Conservation (phyloP, 352 stramenopile genomes). For the Phytophthora nicotianae region DNA sequence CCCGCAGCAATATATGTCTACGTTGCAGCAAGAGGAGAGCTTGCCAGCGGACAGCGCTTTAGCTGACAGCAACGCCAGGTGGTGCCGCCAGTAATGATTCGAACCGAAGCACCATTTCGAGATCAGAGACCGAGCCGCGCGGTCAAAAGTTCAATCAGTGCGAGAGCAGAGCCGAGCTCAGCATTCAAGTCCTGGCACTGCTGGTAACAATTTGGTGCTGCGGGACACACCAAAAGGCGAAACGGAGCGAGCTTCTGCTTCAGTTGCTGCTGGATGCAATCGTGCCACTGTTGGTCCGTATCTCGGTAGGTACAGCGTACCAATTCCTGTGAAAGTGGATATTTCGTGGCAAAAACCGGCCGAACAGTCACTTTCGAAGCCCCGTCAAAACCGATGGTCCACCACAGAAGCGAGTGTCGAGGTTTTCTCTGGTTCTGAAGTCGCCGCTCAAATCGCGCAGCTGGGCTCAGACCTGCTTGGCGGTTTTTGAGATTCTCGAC, state of each 20-base stretch:
- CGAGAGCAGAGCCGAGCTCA: conserved; percentile 17
- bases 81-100: conserved; percentile 6
- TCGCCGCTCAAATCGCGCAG: conserved; percentile 24
- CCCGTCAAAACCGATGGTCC: conserved; percentile 13
- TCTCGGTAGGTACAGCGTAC: conserved; percentile 12
- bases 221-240: background rate
- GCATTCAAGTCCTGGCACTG: too few relatives aligned
- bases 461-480: conserved; percentile 7
- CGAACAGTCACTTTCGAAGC: conserved; percentile 20
- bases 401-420: conserved; percentile 16
- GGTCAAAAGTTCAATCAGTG: conserved; percentile 30
- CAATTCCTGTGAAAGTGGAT: conserved; percentile 16
- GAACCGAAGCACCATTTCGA: conserved; percentile 21
- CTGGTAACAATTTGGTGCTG: background rate
- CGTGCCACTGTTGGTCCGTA: conserved; percentile 27
- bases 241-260: conserved; percentile 10
- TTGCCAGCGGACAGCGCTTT: background rate
- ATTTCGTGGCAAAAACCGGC: conserved; percentile 20
- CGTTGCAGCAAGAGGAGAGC: background rate
- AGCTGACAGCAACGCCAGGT: background rate
- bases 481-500: background rate
- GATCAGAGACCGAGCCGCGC: conserved; percentile 19
- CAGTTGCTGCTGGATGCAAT: conserved; percentile 29
- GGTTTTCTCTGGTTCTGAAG: conserved; percentile 9
- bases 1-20: background rate